phyloP scores from a whole-genome alignment of 2,329 filamentous ascomycete species.

The Emergomyces orientalis region DNA sequence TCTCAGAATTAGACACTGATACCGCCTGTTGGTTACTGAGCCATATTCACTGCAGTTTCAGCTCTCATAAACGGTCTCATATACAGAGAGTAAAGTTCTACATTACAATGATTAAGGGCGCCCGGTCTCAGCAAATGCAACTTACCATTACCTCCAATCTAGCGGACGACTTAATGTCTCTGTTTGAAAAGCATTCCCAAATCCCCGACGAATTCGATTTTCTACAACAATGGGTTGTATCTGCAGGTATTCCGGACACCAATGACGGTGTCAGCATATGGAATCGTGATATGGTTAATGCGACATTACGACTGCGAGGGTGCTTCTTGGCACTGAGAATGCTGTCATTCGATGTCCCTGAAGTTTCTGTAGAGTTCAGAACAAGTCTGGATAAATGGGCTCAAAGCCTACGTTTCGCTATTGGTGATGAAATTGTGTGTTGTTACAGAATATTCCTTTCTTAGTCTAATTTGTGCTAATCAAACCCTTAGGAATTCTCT shows the following conservation, averaged over 20 bases:
- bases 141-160: constrained; percentile 25
- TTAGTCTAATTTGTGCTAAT: background rate
- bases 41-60: constrained; percentile 22
- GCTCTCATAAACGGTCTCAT: constrained; percentile 18
- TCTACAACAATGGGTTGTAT: constrained; percentile 11
- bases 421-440: constrained; percentile 36
- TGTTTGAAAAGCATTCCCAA: constrained; percentile 18
- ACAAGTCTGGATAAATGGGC: constrained; percentile 25
- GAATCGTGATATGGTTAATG: constrained; percentile 31
- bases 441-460: background rate
- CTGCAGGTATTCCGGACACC: constrained; percentile 3
- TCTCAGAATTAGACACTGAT: constrained; percentile 2
- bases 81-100: constrained; percentile 24
- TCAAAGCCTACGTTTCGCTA: constrained; percentile 29
- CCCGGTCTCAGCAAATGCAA: constrained; percentile 23
- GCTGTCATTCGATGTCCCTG: constrained; percentile 10
- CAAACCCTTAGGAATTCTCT: constrained; percentile 28
- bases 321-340: constrained; percentile 27
- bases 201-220: constrained; percentile 18
- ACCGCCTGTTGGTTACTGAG: constrained; percentile 26
- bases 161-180: constrained; percentile 24
- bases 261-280: constrained; percentile 21
- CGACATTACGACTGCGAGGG: constrained; percentile 30
- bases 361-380: constrained; percentile 15
- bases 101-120: constrained; percentile 22